These are phyloP conservation scores for Bathelium albidoporum DNA, from an alignment of 495 filamentous ascomycete genomes.

Conservation along the genomic window DNA sequence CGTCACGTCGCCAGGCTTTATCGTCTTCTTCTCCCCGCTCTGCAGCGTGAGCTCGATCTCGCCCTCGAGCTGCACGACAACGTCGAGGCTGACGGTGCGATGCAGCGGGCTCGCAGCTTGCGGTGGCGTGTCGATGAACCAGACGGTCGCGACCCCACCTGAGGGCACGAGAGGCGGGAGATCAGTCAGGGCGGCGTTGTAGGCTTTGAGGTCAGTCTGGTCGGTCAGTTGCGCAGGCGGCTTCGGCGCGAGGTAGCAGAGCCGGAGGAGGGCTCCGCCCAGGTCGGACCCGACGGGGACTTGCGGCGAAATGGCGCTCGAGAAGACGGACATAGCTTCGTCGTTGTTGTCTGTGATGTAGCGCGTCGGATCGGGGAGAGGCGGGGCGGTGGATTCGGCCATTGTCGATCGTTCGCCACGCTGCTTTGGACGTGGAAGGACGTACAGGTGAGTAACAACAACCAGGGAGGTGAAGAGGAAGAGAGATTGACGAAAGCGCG, in stretches of 20 bases:
- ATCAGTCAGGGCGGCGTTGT: neutral
- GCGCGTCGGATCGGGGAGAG: neutral
- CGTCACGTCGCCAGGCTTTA: slow-evolving; percentile 49
- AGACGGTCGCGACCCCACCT: neutral
- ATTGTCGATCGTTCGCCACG: neutral
- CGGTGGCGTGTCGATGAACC: neutral
- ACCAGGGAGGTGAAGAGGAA: neutral
- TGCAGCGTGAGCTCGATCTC: slow-evolving; percentile 49
- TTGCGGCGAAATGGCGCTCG: neutral
- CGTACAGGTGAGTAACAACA: neutral
- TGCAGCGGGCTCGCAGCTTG: slow-evolving; percentile 41
- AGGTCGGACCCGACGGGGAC: neutral
- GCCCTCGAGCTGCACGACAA: slow-evolving; percentile 64
- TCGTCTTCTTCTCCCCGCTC: slow-evolving; percentile 36
- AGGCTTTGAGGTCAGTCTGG: neutral
- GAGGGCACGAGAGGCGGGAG: neutral
- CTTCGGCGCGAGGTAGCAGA: neutral
- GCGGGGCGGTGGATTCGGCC: neutral
- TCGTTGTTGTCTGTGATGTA: neutral
- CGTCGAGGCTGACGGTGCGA: slow-evolving; percentile 59
- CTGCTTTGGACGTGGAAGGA: neutral
- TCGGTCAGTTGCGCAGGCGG: neutral
- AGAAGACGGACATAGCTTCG: neutral
- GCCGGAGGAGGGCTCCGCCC: neutral
- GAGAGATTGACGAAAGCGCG: neutral